Percentiles rank a stretch among this genome's conserved stretches.
Evolutionary conservation across 2,329 filamentous ascomycete species (phyloP).

Genomic region (Aspergillus novofumigatus): DNA sequence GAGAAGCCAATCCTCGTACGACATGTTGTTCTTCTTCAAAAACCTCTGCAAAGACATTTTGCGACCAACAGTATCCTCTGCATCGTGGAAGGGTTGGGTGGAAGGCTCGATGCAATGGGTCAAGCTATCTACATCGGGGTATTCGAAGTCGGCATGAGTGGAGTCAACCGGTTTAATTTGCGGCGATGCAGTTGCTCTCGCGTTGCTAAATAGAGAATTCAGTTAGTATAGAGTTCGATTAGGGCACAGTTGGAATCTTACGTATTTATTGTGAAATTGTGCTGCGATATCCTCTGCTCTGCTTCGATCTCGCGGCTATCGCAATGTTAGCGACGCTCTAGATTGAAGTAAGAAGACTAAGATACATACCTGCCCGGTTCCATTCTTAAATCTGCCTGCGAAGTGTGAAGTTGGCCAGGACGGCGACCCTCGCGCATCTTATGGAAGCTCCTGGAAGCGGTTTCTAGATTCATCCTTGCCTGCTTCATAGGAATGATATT

Average conservation of each 20-base stretch:
- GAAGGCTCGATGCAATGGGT: background rate
- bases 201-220: background rate
- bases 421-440: background rate
- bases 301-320: background rate
- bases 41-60: background rate
- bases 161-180: background rate
- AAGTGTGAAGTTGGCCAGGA: background rate
- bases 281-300: background rate
- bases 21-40: background rate
- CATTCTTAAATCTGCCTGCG: background rate
- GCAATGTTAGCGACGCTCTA: background rate
- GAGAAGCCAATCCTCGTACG: background rate
- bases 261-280: background rate
- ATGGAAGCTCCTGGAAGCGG: background rate
- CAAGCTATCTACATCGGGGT: background rate
- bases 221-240: background rate
- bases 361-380: background rate
- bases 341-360: background rate
- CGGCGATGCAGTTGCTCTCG: background rate
- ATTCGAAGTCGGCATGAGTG: background rate
- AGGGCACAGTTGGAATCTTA: background rate
- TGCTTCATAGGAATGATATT: background rate
- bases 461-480: background rate
- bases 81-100: background rate
- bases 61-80: background rate